phyloP scores from a whole-genome alignment of 768 basidiomycete genomes.

The Podaxis mareebaensis region DNA sequence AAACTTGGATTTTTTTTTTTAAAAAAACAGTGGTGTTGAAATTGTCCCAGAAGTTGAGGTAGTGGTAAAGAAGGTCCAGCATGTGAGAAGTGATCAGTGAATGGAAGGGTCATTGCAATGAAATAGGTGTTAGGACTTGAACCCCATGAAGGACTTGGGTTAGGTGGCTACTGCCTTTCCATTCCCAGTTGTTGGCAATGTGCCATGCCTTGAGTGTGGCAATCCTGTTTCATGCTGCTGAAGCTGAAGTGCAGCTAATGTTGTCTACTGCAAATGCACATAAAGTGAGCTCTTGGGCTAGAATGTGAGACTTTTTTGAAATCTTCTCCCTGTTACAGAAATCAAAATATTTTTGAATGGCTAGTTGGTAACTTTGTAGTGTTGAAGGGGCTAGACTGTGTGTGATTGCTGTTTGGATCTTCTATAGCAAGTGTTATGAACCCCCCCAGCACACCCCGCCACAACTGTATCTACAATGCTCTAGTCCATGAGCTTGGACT shows the following conservation, averaged over 20 bases:
- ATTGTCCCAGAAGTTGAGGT: conserved; percentile 24
- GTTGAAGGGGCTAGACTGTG: conserved; percentile 8
- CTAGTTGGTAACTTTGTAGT: conserved; percentile 26
- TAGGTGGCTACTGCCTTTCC: not conserved
- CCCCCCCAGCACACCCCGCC: no score
- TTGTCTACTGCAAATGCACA: not conserved
- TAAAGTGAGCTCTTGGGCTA: not conserved
- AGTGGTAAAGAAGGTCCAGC: not conserved
- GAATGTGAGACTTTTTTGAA: not conserved
- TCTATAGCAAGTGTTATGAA: no score
- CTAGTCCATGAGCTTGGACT: no score
- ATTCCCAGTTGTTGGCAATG: not conserved
- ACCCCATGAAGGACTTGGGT: conserved; percentile 11
- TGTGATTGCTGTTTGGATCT: not conserved
- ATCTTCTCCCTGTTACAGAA: conserved; percentile 29
- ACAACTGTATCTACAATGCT: no score
- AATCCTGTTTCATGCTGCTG: not conserved
- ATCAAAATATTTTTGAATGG: conserved; percentile 31
- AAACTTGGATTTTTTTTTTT: no score
- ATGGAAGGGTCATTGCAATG: not conserved
- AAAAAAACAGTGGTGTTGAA: conserved; percentile 33
- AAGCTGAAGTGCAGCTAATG: not conserved
- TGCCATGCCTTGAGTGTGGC: not conserved
- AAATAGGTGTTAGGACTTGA: not conserved
- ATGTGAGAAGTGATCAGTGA: not conserved